Evolutionary conservation across 805 yeast species (phyloP).

Genomic region (Candida sanyiensis): DNA sequence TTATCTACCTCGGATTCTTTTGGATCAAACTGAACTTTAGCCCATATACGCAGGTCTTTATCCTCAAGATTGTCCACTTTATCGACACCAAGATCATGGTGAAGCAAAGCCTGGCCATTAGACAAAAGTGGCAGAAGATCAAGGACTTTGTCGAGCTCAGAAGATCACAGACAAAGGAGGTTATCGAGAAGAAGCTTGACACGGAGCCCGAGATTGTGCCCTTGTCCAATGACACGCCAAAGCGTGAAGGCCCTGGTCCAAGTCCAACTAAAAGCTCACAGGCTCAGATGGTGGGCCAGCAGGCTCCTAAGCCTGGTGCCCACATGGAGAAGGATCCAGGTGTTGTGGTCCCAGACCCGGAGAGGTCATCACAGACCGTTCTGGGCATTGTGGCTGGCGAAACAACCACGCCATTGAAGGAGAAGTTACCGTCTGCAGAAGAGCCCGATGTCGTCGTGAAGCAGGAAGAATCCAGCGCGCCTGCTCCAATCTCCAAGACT

Average conservation of each 20-base stretch:
- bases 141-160: constrained; percentile 38
- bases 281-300: constrained; percentile 8
- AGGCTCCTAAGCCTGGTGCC: background rate
- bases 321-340: too few species aligned
- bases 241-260: constrained; percentile 3
- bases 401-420: too few species aligned
- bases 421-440: too few species aligned
- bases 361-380: too few species aligned
- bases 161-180: constrained; percentile 31
- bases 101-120: constrained; percentile 24
- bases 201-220: background rate
- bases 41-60: constrained; percentile 33
- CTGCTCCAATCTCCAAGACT: background rate
- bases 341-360: too few species aligned
- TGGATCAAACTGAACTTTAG: constrained; percentile 65
- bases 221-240: constrained; percentile 2
- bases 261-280: constrained; percentile 5
- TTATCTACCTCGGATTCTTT: constrained; percentile 50
- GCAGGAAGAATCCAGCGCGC: too few species aligned
- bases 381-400: too few species aligned
- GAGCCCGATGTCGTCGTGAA: constrained; percentile 6
- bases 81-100: constrained; percentile 31
- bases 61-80: constrained; percentile 26
- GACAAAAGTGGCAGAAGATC: constrained; percentile 33
- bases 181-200: constrained; percentile 11